Base-by-base conservation (phyloP, 2,329 filamentous ascomycete species). In the Neoarthrinium moseri region DNA sequence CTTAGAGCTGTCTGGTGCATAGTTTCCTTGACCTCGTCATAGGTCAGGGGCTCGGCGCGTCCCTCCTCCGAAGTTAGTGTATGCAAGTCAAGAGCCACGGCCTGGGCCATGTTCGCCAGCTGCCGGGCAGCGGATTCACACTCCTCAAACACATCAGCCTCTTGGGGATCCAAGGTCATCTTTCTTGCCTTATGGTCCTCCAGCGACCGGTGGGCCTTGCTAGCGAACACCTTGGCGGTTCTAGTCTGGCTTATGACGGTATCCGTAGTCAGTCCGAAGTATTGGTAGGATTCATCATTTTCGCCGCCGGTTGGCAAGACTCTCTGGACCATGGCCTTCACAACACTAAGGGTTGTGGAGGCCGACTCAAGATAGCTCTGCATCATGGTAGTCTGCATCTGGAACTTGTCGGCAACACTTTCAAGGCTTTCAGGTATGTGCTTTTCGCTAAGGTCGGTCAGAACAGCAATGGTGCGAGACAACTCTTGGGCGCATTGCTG, bases 371-470 rank as follows among this genome's bases (percentile, higher is more conserved):
- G 77, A 54, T 91, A 84, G 58, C 83, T 90, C 62, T 95, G 89
- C 67, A 91, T 83, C 51, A 92, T 71, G 37, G 83, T 65, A 3
- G 87, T 81, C 52, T 82, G 83, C 84, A 92, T 92, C 57, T 91
- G 82, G 26, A 91, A 70, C 56, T 91, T 83, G 59, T 91, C 86
- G 0, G 89, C 88, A 62, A 88, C 89, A 59, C 81, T 84, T 53
- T 87, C 81, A 7, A 90, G 71, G 35, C 80, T 83, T 43, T 77
- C 74, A 2, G 82, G 77, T 37, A 96, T 83, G 59, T 95, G 84
- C 18, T 91, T 84, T 60, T 92, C 88, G 8, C 83, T 86, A 12
- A 96, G 78, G 63, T 96, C 91, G n/a, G 81, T 81, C 76, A 96
- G 85, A 44, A 96, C 78, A 43, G 90, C 87, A 55, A 95, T 88